Base-by-base conservation (phyloP, 1,139 yeast genomes). In the Kurtzmaniella quercitrusa region DNA sequence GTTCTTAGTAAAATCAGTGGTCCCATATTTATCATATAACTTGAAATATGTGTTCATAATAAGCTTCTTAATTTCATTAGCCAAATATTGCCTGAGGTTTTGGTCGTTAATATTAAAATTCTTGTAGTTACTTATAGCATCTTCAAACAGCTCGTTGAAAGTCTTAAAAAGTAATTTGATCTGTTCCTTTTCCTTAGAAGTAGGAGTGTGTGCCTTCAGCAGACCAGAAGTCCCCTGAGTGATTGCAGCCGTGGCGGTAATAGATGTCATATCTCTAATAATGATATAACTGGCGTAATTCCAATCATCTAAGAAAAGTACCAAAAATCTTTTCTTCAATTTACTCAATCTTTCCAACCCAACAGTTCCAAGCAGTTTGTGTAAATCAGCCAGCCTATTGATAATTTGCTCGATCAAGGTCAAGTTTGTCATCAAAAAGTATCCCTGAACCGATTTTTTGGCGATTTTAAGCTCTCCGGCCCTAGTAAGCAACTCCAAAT, bases 101-200 rank as follows among this genome's bases (percentile, higher is more conserved):
- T 80, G 75, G 57, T 90, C 95, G 11, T 82, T 76, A 40, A 89
- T 75, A 49, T 78, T 75, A 62, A 82, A 81, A 50, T 73, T 70
- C 57, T 81, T 81, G 59, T 87, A 83, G 46, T 77, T 76, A 41
- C 75, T 72, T 19, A 85, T 73, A 39, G 93, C 77, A 42, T 79
- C 84, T 48, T 89, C 96, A 58, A 89, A 86, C 43, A 91, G 88
- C 25, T 81, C 81, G 56, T 93, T 91, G 66, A 93, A 91, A 45
- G 71, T 79, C 52, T 77, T 79, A 68, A 90, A 91, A 57, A 88
- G 82, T 48, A 93, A 97, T 58, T 93, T 94, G 46, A 91, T 81
- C 45, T 77, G 80, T 43, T 90, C 97, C 49, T 82, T 81, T 51
- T 91, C 95, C 57, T 90, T 91, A 31, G 79, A 75, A 3, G 81